phyloP scores from a whole-genome alignment of 345 rosid genomes.

The Theobroma cacao region DNA sequence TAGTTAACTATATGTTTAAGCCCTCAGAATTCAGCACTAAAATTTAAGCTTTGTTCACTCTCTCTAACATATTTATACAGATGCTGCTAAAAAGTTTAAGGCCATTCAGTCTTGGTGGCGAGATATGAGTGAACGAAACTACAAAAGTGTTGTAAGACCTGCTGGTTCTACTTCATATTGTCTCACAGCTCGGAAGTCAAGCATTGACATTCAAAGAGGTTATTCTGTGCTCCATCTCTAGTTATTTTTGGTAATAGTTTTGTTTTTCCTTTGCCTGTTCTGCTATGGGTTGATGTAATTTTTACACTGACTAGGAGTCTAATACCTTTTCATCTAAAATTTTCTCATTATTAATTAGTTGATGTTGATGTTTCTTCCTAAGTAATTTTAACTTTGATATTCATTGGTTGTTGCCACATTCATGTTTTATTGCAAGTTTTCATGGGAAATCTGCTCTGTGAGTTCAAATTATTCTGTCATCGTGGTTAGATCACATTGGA shows the following conservation, averaged over 20 bases:
- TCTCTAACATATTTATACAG: constrained; percentile 33
- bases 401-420: background rate
- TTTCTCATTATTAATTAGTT: background rate
- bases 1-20: background rate
- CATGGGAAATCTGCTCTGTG: background rate
- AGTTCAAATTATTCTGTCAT: background rate
- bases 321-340: background rate
- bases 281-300: background rate
- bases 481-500: background rate
- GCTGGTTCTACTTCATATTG: constrained; percentile 26
- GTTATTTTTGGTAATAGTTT: background rate
- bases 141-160: constrained; percentile 34
- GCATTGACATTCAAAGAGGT: constrained; percentile 46
- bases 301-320: background rate
- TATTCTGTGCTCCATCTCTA: constrained; percentile 10
- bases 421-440: background rate
- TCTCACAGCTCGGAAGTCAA: constrained; percentile 27
- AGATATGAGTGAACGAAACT: constrained; percentile 67
- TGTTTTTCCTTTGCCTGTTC: background rate
- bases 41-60: background rate
- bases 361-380: background rate
- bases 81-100: constrained; percentile 65
- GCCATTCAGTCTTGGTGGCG: constrained; percentile 95
- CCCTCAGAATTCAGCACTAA: background rate
- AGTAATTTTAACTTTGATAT: background rate